Conservation (phyloP, 164 flowering plant species). For the Aristolochia fimbriata region DNA sequence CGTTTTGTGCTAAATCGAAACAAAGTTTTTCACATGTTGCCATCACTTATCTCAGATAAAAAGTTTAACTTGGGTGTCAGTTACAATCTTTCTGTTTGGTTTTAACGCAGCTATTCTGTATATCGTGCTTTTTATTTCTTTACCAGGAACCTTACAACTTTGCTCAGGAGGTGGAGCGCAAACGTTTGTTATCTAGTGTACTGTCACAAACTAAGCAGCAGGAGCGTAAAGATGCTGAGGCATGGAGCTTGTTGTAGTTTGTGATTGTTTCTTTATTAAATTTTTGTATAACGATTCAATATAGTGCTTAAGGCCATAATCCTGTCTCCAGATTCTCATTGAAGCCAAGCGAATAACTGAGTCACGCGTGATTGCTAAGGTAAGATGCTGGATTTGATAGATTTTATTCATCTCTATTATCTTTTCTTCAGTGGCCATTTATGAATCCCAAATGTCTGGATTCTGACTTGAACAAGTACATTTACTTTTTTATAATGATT, state of each 20-base stretch:
- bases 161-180: slow-evolving; percentile 77
- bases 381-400: slow-evolving; percentile 6
- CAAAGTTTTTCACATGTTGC: too few species aligned
- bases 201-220: slow-evolving; percentile 87
- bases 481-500: too few species aligned
- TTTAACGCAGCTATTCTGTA: not conserved
- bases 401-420: not conserved
- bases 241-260: slow-evolving; percentile 8
- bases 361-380: slow-evolving; percentile 56
- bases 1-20: not conserved
- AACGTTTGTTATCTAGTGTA: slow-evolving; percentile 79
- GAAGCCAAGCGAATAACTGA: slow-evolving; percentile 90
- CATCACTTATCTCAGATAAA: not conserved
- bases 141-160: slow-evolving; percentile 70
- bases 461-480: too few species aligned
- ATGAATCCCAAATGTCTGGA: too few species aligned
- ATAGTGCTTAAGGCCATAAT: not conserved
- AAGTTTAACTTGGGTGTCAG: not conserved
- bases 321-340: slow-evolving; percentile 57
- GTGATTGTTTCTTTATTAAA: not conserved
- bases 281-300: not conserved
- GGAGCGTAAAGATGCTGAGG: slow-evolving; percentile 90
- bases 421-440: too few species aligned
- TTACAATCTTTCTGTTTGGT: not conserved
- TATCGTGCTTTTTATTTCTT: slow-evolving; percentile 2